Evolutionary conservation across 2,329 filamentous ascomycete species (phyloP).

Genomic region (Leptographium procerum): DNA sequence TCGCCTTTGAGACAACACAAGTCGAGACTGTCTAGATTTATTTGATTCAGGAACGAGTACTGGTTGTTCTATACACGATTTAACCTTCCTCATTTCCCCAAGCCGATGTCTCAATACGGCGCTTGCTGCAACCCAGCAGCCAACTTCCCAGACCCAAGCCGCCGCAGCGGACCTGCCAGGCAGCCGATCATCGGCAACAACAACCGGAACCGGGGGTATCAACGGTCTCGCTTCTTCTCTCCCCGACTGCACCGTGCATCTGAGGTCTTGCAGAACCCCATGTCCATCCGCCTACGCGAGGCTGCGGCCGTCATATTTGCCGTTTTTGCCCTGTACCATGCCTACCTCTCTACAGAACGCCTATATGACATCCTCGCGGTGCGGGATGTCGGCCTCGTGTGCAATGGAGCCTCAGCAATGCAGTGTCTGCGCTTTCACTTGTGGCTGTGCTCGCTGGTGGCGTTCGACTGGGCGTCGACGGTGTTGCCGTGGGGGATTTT

Average conservation of each 20-base stretch:
- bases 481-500: slow-evolving; percentile 12
- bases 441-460: not conserved
- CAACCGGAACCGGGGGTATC: not conserved
- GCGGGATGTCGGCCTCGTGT: slow-evolving; percentile 6
- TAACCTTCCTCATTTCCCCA: not conserved
- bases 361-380: slow-evolving; percentile 6
- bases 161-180: not conserved
- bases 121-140: not conserved
- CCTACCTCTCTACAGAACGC: not conserved
- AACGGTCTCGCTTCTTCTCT: slow-evolving; percentile 11
- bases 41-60: too few relatives aligned
- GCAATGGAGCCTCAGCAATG: slow-evolving; percentile 3
- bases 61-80: too few relatives aligned
- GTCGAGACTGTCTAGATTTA: too few relatives aligned
- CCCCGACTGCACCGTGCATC: slow-evolving; percentile 10
- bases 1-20: too few relatives aligned
- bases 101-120: not conserved
- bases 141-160: slow-evolving; percentile 4
- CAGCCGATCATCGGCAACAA: not conserved
- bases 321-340: slow-evolving; percentile 6
- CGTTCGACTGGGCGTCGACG: not conserved
- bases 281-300: slow-evolving; percentile 10
- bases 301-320: slow-evolving; percentile 2
- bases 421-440: slow-evolving; percentile 1
- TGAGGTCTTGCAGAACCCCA: slow-evolving; percentile 9